A percentile compares a stretch with the other conserved stretches of the same genome.
phyloP scores from a whole-genome alignment of 2,329 filamentous ascomycete species.

The Clathrospora elynae region DNA sequence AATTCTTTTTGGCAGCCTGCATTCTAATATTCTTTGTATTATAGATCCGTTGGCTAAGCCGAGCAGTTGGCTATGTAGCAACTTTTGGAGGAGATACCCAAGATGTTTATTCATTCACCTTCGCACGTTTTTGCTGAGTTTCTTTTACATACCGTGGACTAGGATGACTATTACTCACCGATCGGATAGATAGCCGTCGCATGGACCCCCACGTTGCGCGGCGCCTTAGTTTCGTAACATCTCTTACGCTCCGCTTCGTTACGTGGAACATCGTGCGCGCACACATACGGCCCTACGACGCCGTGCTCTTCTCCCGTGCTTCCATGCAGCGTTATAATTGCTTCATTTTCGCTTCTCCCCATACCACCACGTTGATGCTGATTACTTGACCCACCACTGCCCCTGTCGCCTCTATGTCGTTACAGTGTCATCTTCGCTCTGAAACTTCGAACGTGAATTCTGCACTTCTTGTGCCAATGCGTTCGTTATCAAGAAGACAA shows the following conservation, averaged over 20 bases:
- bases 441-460: conserved; percentile 8
- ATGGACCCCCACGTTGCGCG: conserved; percentile 26
- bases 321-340: conserved; percentile 21
- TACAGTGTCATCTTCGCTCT: conserved; percentile 17
- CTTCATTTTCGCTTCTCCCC: conserved; percentile 16
- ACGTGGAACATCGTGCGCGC: conserved; percentile 28
- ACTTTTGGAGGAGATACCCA: conserved; percentile 45
- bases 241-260: conserved; percentile 27
- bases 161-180: conserved; percentile 14
- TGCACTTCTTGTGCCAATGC: conserved; percentile 31
- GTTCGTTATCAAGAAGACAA: conserved; percentile 22
- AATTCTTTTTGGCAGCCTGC: conserved; percentile 19
- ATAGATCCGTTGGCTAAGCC: conserved; percentile 33
- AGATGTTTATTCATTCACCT: conserved; percentile 27
- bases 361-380: conserved; percentile 9
- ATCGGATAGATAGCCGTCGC: conserved; percentile 12
- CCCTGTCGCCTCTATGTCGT: conserved; percentile 19
- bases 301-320: conserved; percentile 24
- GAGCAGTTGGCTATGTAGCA: conserved; percentile 30
- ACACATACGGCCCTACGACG: conserved; percentile 36
- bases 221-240: conserved; percentile 2
- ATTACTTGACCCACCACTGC: conserved; percentile 20
- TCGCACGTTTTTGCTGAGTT: conserved; percentile 18
- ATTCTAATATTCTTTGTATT: conserved; percentile 42
- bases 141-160: conserved; percentile 20